Evolutionary conservation across 2,329 filamentous ascomycete species (phyloP).

Genomic region (Cladorrhinum sp.): DNA sequence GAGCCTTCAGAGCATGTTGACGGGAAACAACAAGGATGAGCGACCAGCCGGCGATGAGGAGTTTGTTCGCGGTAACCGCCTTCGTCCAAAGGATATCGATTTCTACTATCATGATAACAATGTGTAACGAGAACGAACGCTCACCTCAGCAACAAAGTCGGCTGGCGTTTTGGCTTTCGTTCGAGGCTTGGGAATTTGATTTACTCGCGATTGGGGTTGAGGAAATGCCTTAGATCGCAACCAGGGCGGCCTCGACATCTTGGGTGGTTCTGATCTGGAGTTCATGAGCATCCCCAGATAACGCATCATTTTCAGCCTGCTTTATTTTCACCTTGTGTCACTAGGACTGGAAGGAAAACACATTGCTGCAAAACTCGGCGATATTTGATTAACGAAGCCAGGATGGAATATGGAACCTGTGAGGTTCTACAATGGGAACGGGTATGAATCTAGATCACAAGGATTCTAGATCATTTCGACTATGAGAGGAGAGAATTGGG

Average conservation of each 20-base stretch:
- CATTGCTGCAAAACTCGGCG: not conserved
- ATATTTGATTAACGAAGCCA: not conserved
- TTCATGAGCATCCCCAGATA: not conserved
- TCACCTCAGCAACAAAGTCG: not conserved
- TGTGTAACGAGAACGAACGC: constrained; percentile 50
- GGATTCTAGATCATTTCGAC: no score
- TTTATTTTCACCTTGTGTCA: not conserved
- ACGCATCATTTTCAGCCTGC: not conserved
- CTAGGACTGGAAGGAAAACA: not conserved
- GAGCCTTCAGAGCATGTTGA: constrained; percentile 97
- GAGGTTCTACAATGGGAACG: no score
- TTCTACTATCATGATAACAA: constrained; percentile 93
- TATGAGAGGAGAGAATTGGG: no score
- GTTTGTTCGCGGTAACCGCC: constrained; percentile 77
- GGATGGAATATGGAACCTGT: no score
- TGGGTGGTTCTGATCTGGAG: not conserved
- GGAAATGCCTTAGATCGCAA: constrained; percentile 9
- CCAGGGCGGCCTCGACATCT: not conserved
- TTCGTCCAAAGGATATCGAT: constrained; percentile 81
- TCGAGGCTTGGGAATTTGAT: constrained; percentile 23
- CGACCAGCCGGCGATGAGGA: constrained; percentile 85
- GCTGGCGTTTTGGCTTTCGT: constrained; percentile 7
- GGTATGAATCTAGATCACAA: no score
- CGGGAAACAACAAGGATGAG: constrained; percentile 88
- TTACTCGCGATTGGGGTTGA: constrained; percentile 7